Evolutionary conservation across 257 asterid genomes (phyloP).

Genomic region (Penstemon barbatus): DNA sequence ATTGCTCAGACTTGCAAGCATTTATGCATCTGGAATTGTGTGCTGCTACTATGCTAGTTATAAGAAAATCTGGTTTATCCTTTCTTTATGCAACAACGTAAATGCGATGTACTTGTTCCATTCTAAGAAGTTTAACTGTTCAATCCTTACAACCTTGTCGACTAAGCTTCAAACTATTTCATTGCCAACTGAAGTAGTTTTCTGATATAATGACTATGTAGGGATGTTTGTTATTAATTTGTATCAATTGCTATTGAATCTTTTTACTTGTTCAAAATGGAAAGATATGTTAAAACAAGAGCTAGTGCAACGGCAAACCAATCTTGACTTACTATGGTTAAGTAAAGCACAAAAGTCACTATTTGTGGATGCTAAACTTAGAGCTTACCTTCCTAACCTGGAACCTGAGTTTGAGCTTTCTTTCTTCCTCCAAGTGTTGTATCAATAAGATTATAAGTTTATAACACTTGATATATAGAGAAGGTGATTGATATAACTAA

Average conservation of each 20-base stretch:
- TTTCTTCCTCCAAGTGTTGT: neutral
- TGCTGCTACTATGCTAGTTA: neutral
- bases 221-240: neutral
- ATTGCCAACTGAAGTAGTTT: neutral
- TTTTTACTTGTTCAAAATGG: conserved; percentile 17
- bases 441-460: neutral
- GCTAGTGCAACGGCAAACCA: neutral
- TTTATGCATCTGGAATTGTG: conserved; percentile 3
- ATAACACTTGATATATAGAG: neutral
- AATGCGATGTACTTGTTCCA: too few species aligned
- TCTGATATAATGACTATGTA: neutral
- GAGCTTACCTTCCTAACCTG: conserved; percentile 11
- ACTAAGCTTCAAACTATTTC: neutral
- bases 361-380: conserved; percentile 24
- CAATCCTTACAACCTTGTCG: neutral
- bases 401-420: conserved; percentile 9
- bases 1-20: conserved; percentile 7
- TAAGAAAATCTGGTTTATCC: too few species aligned
- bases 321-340: conserved; percentile 11
- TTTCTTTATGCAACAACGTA: too few species aligned
- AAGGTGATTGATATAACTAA: conserved; percentile 1
- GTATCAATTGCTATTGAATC: conserved; percentile 2
- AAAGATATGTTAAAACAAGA: conserved; percentile 5
- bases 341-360: conserved; percentile 16
- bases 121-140: neutral